These are phyloP conservation scores for Gymnopilus junonius DNA, from an alignment of 768 basidiomycete genomes.

Conservation along the genomic window DNA sequence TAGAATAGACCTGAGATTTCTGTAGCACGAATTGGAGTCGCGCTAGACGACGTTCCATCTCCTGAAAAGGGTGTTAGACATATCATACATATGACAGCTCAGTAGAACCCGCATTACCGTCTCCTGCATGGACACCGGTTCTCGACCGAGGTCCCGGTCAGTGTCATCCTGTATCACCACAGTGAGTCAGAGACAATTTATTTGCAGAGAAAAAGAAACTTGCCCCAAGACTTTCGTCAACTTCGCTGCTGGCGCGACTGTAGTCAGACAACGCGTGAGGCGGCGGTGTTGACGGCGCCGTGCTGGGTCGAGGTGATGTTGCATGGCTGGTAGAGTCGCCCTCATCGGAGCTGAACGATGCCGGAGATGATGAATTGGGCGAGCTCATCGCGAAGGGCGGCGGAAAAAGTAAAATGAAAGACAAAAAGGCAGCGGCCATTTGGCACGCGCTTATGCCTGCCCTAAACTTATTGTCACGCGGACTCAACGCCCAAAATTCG, in stretches of 20 bases:
- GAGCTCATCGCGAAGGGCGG: slow-evolving; percentile 25
- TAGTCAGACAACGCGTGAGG: slow-evolving; percentile 26
- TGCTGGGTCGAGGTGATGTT: slow-evolving; percentile 25
- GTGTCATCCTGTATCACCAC: slow-evolving; percentile 11
- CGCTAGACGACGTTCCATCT: slow-evolving; percentile 50
- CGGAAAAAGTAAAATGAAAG: background rate
- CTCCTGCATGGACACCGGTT: slow-evolving; percentile 6
- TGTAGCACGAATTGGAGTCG: slow-evolving; percentile 72
- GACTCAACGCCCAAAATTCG: no score
- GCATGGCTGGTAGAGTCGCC: background rate
- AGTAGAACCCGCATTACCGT: background rate
- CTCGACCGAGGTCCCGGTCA: slow-evolving; percentile 8
- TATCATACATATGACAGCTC: background rate
- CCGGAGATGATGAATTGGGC: slow-evolving; percentile 20
- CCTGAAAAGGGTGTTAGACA: slow-evolving; percentile 34
- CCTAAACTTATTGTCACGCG: slow-evolving; percentile 9
- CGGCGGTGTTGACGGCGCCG: slow-evolving; percentile 30
- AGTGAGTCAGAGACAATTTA: background rate
- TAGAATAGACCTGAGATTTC: slow-evolving; percentile 77
- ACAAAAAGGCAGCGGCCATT: slow-evolving; percentile 2
- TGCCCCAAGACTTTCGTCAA: slow-evolving; percentile 10
- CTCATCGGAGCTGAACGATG: slow-evolving; percentile 11
- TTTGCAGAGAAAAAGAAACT: background rate
- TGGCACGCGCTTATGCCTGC: slow-evolving; percentile 22
- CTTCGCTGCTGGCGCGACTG: slow-evolving; percentile 27